These are phyloP conservation scores for Phycomyces blakesleeanus DNA, from an alignment of 192 early-diverging fungal genomes.

Conservation along the genomic window DNA sequence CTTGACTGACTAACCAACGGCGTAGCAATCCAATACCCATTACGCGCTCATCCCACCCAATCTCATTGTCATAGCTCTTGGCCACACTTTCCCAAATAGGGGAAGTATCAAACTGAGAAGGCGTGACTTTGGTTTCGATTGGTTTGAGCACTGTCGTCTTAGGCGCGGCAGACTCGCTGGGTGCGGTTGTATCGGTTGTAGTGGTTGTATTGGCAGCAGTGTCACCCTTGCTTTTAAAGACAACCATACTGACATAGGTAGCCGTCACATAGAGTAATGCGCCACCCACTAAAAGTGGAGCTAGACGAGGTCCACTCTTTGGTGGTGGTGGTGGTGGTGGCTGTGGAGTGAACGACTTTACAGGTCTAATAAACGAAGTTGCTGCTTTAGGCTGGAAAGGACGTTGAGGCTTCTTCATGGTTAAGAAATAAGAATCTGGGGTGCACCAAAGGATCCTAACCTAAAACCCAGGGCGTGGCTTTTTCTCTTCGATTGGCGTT, in stretches of 20 bases:
- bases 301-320: slow-evolving; percentile 3
- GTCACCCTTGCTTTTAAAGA: slow-evolving; percentile 32
- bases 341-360: background rate
- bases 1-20: slow-evolving; percentile 40
- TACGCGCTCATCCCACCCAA: slow-evolving; percentile 56
- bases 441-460: no score
- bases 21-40: slow-evolving; percentile 55
- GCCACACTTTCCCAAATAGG: slow-evolving; percentile 50
- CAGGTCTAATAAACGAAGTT: background rate
- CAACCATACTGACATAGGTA: slow-evolving; percentile 35
- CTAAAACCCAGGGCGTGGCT: no score
- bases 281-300: slow-evolving; percentile 27
- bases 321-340: slow-evolving; percentile 15
- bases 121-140: slow-evolving; percentile 13
- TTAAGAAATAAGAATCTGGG: no score
- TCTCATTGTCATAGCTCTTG: slow-evolving; percentile 49
- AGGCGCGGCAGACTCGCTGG: background rate
- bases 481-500: no score
- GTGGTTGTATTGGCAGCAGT: slow-evolving; percentile 9
- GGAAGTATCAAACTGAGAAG: slow-evolving; percentile 30
- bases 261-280: slow-evolving; percentile 34
- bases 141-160: background rate
- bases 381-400: background rate
- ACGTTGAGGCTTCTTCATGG: background rate
- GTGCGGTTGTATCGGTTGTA: background rate